Evolutionary conservation across 2,329 filamentous ascomycete species (phyloP).

Genomic region (Cytospora mali): DNA sequence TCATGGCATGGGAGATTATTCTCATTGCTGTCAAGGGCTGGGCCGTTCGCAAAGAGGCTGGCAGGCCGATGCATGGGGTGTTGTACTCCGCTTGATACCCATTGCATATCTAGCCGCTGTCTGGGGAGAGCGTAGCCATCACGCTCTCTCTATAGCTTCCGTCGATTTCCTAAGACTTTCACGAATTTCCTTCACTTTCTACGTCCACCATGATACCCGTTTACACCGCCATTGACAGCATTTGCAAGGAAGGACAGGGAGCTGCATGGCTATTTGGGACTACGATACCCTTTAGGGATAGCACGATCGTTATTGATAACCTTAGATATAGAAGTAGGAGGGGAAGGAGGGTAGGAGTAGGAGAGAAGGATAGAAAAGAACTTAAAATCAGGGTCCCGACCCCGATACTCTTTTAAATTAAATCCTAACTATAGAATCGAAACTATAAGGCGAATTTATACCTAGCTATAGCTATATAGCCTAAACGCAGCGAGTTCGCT

Average conservation of each 20-base stretch:
- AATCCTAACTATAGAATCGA: too few species aligned
- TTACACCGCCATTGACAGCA: slow-evolving; percentile 22
- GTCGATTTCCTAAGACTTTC: neutral
- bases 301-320: neutral
- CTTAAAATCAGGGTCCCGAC: too few species aligned
- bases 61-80: slow-evolving; percentile 21
- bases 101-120: neutral
- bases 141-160: neutral
- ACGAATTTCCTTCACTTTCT: slow-evolving; percentile 1
- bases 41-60: slow-evolving; percentile 60
- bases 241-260: slow-evolving; percentile 8
- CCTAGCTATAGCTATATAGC: too few species aligned
- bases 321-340: neutral
- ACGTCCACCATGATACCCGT: slow-evolving; percentile 26
- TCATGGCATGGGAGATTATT: slow-evolving; percentile 84
- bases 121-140: neutral
- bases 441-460: too few species aligned
- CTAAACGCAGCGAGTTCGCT: too few species aligned
- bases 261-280: neutral
- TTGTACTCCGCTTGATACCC: slow-evolving; percentile 20
- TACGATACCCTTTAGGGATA: slow-evolving; percentile 6
- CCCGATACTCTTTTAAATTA: too few species aligned
- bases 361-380: too few species aligned
- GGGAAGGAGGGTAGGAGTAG: too few species aligned
- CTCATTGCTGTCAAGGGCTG: slow-evolving; percentile 85